Evolutionary conservation across 192 early-diverging fungal genomes (phyloP).

Genomic region (Entomortierella lignicola): DNA sequence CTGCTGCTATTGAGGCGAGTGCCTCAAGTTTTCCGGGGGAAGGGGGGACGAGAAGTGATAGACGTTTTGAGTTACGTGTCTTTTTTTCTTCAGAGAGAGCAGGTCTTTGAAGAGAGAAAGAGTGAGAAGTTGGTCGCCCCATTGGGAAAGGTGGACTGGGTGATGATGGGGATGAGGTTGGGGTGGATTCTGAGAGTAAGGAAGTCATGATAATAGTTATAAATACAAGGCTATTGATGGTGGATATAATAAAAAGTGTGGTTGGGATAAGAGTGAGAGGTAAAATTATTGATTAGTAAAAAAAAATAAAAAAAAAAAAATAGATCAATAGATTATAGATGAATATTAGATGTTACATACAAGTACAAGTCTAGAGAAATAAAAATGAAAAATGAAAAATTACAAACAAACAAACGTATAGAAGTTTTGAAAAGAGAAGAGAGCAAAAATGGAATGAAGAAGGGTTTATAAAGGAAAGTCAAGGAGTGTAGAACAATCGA

Average conservation of each 20-base stretch:
- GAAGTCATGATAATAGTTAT: not conserved
- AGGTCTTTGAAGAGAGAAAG: slow-evolving; percentile 44
- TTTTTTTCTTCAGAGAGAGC: slow-evolving; percentile 29
- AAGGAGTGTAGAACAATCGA: not conserved
- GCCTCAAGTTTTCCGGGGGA: slow-evolving; percentile 43
- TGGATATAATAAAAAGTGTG: too few relatives aligned
- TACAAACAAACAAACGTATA: not conserved
- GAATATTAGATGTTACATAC: too few relatives aligned
- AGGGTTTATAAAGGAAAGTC: not conserved
- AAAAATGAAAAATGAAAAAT: slow-evolving; percentile 2
- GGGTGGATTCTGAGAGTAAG: not conserved
- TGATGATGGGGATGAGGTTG: not conserved
- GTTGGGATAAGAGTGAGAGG: too few relatives aligned
- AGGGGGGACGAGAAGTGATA: slow-evolving; percentile 42
- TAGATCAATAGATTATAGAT: too few relatives aligned
- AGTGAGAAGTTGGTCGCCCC: slow-evolving; percentile 32
- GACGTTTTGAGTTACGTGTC: slow-evolving; percentile 45
- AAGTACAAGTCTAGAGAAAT: not conserved
- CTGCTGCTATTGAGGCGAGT: slow-evolving; percentile 26
- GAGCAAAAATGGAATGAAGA: not conserved
- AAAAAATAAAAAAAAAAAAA: too few relatives aligned
- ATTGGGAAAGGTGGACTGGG: slow-evolving; percentile 15
- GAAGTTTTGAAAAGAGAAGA: not conserved
- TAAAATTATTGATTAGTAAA: too few relatives aligned
- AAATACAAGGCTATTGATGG: not conserved